Evolutionary conservation across 129 eudicot genomes (phyloP).

Genomic region (Pulicaria dysenterica): DNA sequence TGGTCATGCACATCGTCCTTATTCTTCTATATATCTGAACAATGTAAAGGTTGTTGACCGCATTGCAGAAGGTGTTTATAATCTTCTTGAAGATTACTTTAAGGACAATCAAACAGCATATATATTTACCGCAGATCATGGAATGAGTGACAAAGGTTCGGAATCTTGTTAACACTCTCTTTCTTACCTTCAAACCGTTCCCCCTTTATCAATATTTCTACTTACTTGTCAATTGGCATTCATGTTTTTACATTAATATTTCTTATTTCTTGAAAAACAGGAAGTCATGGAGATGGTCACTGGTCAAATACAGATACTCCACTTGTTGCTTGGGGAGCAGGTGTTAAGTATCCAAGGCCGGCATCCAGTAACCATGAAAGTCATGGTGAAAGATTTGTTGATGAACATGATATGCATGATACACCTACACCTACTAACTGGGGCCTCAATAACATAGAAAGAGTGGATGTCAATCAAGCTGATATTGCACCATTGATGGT

Average conservation of each 20-base stretch:
- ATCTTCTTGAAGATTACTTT: conserved; percentile 80
- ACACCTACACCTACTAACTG: conserved; percentile 87
- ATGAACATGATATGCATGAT: conserved; percentile 84
- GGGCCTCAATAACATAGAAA: conserved; percentile 82
- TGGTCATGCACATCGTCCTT: conserved; percentile 99
- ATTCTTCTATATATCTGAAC: conserved; percentile 89
- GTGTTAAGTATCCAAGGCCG: conserved; percentile 68
- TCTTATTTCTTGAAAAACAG: conserved; percentile 38
- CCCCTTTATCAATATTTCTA: background rate
- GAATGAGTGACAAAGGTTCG: conserved; percentile 99
- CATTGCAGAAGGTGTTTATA: conserved; percentile 88
- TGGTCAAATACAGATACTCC: conserved; percentile 94
- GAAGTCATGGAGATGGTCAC: conserved; percentile 99
- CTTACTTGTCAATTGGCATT: background rate
- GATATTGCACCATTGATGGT: conserved; percentile 99
- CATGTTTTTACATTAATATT: too few relatives aligned
- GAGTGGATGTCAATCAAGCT: conserved; percentile 98
- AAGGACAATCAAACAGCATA: conserved; percentile 86
- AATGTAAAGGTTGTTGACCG: conserved; percentile 94
- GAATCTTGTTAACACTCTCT: background rate
- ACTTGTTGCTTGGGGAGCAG: conserved; percentile 99
- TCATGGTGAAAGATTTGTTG: conserved; percentile 70
- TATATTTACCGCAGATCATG: conserved; percentile 98
- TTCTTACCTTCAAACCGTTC: background rate
- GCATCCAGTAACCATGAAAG: conserved; percentile 48